Evolutionary conservation across 371 early-diverging fungal species (phyloP).

Genomic region (Haplosporangium sp.): DNA sequence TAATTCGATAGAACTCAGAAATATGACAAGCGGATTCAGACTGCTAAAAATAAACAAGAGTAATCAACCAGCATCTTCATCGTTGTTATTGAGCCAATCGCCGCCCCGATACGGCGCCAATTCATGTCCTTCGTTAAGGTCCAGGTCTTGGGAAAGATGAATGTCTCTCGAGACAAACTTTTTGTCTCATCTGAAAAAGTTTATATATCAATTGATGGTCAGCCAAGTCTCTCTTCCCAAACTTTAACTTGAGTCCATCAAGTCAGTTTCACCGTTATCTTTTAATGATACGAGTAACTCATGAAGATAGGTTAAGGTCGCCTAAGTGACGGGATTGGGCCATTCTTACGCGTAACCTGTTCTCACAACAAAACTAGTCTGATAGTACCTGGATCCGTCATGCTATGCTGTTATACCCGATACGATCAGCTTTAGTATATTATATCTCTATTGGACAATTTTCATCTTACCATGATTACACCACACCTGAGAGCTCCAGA

Average conservation of each 20-base stretch:
- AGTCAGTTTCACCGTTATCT: background rate
- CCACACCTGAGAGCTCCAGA: too few species aligned
- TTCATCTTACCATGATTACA: background rate
- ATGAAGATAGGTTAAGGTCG: background rate
- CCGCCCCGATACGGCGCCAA: too few species aligned
- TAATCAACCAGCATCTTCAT: too few species aligned
- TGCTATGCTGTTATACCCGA: too few species aligned
- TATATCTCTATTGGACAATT: background rate
- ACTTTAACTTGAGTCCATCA: background rate
- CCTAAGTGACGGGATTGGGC: background rate
- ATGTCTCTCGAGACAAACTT: constrained; percentile 1
- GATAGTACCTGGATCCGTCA: too few species aligned
- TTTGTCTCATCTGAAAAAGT: background rate
- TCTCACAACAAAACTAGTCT: too few species aligned
- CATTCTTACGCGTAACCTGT: too few species aligned
- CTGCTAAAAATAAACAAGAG: background rate
- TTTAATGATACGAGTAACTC: background rate
- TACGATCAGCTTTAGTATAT: background rate
- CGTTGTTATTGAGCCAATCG: too few species aligned
- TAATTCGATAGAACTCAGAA: background rate
- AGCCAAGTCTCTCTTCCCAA: background rate
- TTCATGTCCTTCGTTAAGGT: background rate
- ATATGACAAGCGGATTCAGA: background rate
- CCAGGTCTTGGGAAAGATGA: background rate
- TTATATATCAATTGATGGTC: background rate